Evolutionary conservation across 768 basidiomycete species (phyloP).

Genomic region (Stropharia rugosoannulata): DNA sequence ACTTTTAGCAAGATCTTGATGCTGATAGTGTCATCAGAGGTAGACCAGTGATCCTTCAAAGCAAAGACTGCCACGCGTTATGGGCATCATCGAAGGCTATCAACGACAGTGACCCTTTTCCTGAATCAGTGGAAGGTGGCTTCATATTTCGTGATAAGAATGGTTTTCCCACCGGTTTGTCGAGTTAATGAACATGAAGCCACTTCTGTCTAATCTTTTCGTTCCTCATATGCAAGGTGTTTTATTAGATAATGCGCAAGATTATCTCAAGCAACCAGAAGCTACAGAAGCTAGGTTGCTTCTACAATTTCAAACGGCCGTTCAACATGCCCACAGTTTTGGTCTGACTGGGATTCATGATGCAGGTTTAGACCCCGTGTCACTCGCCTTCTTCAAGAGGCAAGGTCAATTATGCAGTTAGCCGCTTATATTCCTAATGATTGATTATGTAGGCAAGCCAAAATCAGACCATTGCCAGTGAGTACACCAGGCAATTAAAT

Average conservation of each 20-base stretch:
- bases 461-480: slow-evolving; percentile 61
- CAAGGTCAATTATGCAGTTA: slow-evolving; percentile 20
- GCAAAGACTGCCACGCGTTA: slow-evolving; percentile 87
- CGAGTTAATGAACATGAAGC: not conserved
- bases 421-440: too few relatives aligned
- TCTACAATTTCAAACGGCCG: slow-evolving; percentile 58
- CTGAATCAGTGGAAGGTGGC: slow-evolving; percentile 76
- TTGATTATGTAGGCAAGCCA: slow-evolving; percentile 52
- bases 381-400: slow-evolving; percentile 76
- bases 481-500: slow-evolving; percentile 1
- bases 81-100: slow-evolving; percentile 79
- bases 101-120: slow-evolving; percentile 56
- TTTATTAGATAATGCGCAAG: slow-evolving; percentile 86
- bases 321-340: slow-evolving; percentile 62
- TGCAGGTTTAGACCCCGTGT: slow-evolving; percentile 68
- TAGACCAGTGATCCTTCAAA: slow-evolving; percentile 73
- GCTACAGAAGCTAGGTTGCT: slow-evolving; percentile 64
- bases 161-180: slow-evolving; percentile 71
- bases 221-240: slow-evolving; percentile 44
- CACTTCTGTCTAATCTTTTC: not conserved
- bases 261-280: slow-evolving; percentile 61
- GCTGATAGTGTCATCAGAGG: slow-evolving; percentile 64
- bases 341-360: slow-evolving; percentile 89
- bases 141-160: slow-evolving; percentile 65
- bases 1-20: slow-evolving; percentile 65